phyloP scores from a whole-genome alignment of 345 rosid species.

The Nasturtium officinale region DNA sequence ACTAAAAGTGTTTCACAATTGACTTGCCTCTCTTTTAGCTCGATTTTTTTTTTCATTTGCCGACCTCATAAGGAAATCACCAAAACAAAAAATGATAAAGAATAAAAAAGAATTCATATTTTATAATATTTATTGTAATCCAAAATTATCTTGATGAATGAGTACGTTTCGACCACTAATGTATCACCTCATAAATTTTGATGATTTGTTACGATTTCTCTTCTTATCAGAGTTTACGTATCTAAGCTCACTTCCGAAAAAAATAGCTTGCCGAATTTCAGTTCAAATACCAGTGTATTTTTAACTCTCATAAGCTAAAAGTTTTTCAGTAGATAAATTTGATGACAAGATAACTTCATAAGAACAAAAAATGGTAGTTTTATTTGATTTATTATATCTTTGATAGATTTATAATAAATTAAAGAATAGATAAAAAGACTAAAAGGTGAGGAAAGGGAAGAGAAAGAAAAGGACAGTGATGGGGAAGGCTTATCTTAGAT shows the following conservation, averaged over 20 bases:
- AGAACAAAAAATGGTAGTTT: not conserved
- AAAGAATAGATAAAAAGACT: conserved; percentile 11
- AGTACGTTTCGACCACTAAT: not conserved
- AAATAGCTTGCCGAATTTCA: not conserved
- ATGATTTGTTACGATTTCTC: not conserved
- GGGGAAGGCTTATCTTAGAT: conserved; percentile 48
- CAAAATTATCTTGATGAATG: not conserved
- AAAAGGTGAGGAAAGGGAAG: conserved; percentile 43
- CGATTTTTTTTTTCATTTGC: not conserved
- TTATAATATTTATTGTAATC: not conserved
- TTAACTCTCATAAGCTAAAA: not conserved
- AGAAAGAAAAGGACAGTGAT: conserved; percentile 42
- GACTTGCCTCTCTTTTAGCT: not conserved
- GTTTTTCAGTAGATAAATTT: not conserved
- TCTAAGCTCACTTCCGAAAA: not conserved
- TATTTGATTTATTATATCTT: not conserved
- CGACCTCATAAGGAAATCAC: not conserved
- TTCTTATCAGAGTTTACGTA: not conserved
- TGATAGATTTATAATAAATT: not conserved
- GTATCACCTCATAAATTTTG: not conserved
- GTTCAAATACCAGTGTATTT: not conserved
- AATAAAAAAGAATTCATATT: not conserved
- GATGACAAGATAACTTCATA: not conserved
- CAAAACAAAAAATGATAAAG: not conserved
- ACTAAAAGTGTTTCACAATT: not conserved